Conservation (phyloP, 106 monocot genomes). For the Narthecium ossifragum region DNA sequence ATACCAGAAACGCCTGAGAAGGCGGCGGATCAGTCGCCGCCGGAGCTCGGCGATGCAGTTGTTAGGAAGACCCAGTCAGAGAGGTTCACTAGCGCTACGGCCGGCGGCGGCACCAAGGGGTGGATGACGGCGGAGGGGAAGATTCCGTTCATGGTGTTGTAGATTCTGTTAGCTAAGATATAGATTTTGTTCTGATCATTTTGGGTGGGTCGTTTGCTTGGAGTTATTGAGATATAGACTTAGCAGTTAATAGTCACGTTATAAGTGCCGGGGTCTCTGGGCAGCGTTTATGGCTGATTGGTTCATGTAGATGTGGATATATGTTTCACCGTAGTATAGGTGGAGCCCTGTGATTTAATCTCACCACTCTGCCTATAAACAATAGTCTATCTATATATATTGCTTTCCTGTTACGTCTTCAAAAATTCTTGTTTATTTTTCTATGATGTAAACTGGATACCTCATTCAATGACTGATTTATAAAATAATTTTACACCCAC, state of each 20-base stretch:
- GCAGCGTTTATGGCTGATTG: too few species aligned
- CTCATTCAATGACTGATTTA: too few species aligned
- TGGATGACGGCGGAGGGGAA: not conserved
- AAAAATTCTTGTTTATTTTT: too few species aligned
- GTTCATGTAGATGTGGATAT: too few species aligned
- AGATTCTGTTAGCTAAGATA: slow-evolving; percentile 1
- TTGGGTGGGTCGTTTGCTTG: not conserved
- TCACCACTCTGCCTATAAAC: too few species aligned
- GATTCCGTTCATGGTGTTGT: not conserved
- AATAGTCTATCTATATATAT: too few species aligned
- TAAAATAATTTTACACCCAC: too few species aligned
- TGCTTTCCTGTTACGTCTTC: too few species aligned
- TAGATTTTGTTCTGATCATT: not conserved
- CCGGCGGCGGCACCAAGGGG: not conserved
- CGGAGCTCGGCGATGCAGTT: slow-evolving; percentile 7
- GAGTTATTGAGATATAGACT: not conserved
- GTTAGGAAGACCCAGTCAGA: slow-evolving; percentile 13
- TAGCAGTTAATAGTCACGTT: not conserved
- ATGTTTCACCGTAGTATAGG: too few species aligned
- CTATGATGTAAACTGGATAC: too few species aligned
- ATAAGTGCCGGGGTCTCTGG: too few species aligned
- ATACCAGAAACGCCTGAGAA: slow-evolving; percentile 14
- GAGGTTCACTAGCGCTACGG: not conserved
- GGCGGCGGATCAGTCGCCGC: slow-evolving; percentile 2
- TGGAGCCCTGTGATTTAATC: too few species aligned